Percentiles rank a stretch among this genome's conserved stretches.
Conservation (phyloP, 805 yeast species). For the Lachancea sp. region DNA sequence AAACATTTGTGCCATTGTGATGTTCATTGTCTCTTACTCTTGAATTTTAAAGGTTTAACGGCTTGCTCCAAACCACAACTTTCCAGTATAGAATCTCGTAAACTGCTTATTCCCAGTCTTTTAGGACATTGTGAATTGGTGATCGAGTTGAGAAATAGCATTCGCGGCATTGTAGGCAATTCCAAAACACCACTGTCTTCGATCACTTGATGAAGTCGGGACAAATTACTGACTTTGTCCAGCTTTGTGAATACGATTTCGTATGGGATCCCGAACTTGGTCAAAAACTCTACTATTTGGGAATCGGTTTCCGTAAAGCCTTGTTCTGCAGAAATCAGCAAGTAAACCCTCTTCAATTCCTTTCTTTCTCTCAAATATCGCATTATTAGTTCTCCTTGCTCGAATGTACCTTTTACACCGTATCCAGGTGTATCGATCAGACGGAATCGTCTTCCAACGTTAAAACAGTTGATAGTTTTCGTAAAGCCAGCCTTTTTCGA, state of each 20-base stretch:
- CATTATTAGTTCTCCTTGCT: conserved; percentile 65
- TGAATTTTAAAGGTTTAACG: conserved; percentile 16
- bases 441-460: conserved; percentile 54
- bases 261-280: conserved; percentile 54
- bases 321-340: conserved; percentile 53
- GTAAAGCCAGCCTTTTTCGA: conserved; percentile 53
- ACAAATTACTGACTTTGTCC: conserved; percentile 44
- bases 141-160: conserved; percentile 47
- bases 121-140: conserved; percentile 30
- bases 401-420: conserved; percentile 58
- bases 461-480: conserved; percentile 62
- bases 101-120: conserved; percentile 49
- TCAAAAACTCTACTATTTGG: conserved; percentile 44
- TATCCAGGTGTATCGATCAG: conserved; percentile 88
- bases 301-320: conserved; percentile 58
- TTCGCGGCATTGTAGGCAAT: conserved; percentile 35
- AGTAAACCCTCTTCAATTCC: conserved; percentile 50
- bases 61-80: conserved; percentile 41
- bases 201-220: conserved; percentile 37
- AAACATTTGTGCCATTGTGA: neutral
- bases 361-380: conserved; percentile 53
- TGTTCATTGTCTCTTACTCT: neutral
- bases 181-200: conserved; percentile 36
- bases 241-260: conserved; percentile 74
- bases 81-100: conserved; percentile 46